phyloP scores from a whole-genome alignment of 176 grass and related monocot species.

The Oryza rufipogon region DNA sequence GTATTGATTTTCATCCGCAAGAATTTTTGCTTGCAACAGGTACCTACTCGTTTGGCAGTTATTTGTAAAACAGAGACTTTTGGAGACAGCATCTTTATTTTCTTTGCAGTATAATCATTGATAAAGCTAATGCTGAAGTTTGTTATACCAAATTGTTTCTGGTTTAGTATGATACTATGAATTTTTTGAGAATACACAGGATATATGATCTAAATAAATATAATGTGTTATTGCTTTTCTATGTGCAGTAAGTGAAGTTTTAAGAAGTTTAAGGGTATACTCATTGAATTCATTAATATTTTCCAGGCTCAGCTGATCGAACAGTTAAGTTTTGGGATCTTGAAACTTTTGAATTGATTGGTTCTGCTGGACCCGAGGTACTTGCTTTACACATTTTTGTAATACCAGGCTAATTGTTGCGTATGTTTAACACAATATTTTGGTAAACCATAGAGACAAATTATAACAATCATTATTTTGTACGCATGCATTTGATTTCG shows the following conservation, averaged over 20 bases:
- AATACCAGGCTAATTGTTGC: not conserved
- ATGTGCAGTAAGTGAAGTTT: not conserved
- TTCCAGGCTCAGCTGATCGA: conserved; percentile 79
- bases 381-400: conserved; percentile 2
- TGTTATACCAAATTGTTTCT: conserved; percentile 21
- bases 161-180: not conserved
- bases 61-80: not conserved
- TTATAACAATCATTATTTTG: not conserved
- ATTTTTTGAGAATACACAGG: not conserved
- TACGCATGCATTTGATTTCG: not conserved
- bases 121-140: not conserved
- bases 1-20: conserved; percentile 91
- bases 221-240: not conserved
- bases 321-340: conserved; percentile 99
- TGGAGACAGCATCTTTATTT: not conserved
- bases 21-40: conserved; percentile 98
- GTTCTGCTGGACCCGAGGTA: conserved; percentile 94
- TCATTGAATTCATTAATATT: conserved; percentile 34
- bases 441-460: conserved; percentile 19
- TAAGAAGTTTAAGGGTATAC: conserved; percentile 15
- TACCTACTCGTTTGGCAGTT: conserved; percentile 37
- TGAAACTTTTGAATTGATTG: conserved; percentile 98
- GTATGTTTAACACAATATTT: conserved; percentile 1
- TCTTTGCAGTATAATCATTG: conserved; percentile 19
- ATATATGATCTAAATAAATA: not conserved